Evolutionary conservation across 306 rosid genomes (phyloP), one percentile per base, ranked within the genome.

Genomic region (Calophaca sinica): DNA sequence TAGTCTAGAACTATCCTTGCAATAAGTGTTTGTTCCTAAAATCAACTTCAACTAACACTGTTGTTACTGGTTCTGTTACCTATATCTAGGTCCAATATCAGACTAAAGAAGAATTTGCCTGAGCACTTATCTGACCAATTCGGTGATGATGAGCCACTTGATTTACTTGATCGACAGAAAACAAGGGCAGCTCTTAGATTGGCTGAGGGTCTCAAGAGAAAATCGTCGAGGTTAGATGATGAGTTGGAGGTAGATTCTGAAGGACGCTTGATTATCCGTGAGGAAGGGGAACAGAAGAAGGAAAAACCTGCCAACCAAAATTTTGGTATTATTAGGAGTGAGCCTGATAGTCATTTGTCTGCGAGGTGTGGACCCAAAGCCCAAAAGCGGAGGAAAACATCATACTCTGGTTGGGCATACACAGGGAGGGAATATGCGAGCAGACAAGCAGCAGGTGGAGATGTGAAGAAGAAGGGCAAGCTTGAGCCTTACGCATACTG

Each of bases 371-470:
- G n/a, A n/a, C n/a, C n/a, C 84, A 86, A 75, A 68, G 74, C 15
- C 28, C 86, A 84, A 72, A 93, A 93, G 84, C 88, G 92, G 35
- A 87, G 89, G 49, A 93, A 77, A 74, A 93, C 89, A 48, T 81
- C 82, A 0, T 91, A 86, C 29, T 81, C 94, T 2, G 98, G 96
- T 41, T 88, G 98, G 98, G 94, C 96, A 11, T 87, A 91, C 86
- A 93, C 90, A 0, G 98, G 98, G 35, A 84, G 55, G 3, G 98
- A 90, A 81, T 93, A 93, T 75, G 84, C 87, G 8, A 93, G 88
- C 91, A 93, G 84, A 84, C 90, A 88, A 65, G 98, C 98, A 3
- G 70, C n/a, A n/a, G n/a, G 87, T 9, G 98, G 98, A 44, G 98
- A 93, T 82, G 79, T 93, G 81, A 90, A 86, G 86, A 90, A 81